A percentile compares a stretch with the other conserved stretches of the same genome.
Conservation (phyloP, 352 stramenopile species). For the Phytophthora pinifolia region DNA sequence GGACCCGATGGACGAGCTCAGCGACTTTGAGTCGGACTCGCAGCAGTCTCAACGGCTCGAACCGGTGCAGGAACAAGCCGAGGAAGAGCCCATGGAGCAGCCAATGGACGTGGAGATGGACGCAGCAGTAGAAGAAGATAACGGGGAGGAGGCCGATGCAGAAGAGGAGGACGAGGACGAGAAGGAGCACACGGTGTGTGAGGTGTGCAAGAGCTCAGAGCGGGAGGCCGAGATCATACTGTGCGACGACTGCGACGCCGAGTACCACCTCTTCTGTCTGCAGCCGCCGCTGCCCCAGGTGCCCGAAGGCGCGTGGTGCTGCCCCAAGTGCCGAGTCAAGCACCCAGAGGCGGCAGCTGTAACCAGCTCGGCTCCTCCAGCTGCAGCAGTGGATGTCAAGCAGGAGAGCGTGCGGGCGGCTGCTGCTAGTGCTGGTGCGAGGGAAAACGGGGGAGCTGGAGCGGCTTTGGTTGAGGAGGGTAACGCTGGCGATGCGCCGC, state of each 20-base stretch:
- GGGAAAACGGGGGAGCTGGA: background rate
- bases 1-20: slow-evolving; percentile 65
- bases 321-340: slow-evolving; percentile 36
- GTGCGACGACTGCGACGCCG: slow-evolving; percentile 57
- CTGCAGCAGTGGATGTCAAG: slow-evolving; percentile 20
- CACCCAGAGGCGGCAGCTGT: background rate
- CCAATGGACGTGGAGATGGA: slow-evolving; percentile 34
- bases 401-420: slow-evolving; percentile 12
- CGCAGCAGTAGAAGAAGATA: background rate
- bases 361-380: background rate
- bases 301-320: slow-evolving; percentile 60
- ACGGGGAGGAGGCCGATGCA: background rate
- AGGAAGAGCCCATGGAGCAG: slow-evolving; percentile 3
- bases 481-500: background rate
- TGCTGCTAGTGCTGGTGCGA: background rate
- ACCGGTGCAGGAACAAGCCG: background rate
- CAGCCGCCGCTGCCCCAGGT: slow-evolving; percentile 43
- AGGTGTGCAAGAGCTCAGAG: slow-evolving; percentile 43
- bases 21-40: slow-evolving; percentile 48
- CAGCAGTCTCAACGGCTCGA: slow-evolving; percentile 5
- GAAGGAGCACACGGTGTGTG: slow-evolving; percentile 34
- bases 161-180: slow-evolving; percentile 18
- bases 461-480: too few species aligned
- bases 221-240: slow-evolving; percentile 47
- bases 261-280: slow-evolving; percentile 69